Conservation (phyloP, 2,329 filamentous ascomycete genomes). For the Fusarium fracticaudum region DNA sequence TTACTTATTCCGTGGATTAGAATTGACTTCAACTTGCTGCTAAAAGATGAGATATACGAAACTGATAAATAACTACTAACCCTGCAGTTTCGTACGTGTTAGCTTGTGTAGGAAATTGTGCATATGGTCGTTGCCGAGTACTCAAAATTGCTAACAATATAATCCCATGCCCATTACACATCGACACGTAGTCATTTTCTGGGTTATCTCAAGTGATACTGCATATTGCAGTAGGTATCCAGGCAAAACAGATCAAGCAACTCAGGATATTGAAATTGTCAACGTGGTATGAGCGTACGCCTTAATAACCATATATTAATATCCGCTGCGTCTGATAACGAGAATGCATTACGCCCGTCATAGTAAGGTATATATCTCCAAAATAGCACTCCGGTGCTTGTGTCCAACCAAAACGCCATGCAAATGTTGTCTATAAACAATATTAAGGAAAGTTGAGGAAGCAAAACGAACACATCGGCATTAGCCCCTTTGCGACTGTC, state of each 20-base stretch:
- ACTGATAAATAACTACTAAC: background rate
- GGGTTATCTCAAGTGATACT: background rate
- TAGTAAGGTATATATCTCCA: constrained; percentile 24
- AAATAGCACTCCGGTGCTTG: constrained; percentile 3
- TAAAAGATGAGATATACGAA: background rate
- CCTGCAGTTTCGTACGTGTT: background rate
- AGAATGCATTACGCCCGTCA: constrained; percentile 11
- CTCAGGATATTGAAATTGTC: background rate
- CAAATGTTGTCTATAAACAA: constrained; percentile 6
- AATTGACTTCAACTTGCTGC: background rate
- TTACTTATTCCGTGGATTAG: background rate
- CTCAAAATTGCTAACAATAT: background rate
- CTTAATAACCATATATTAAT: background rate
- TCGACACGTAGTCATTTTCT: background rate
- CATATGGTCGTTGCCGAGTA: background rate
- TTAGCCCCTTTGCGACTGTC: background rate
- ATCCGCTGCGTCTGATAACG: background rate
- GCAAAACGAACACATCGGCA: background rate
- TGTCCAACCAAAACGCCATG: constrained; percentile 27
- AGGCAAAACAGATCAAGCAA: background rate
- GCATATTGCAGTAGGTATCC: background rate
- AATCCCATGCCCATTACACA: background rate
- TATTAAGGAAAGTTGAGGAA: constrained; percentile 1
- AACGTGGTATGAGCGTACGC: background rate
- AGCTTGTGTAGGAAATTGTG: background rate